Evolutionary conservation across 176 grass and related monocot genomes (phyloP), one percentile per base, ranked within the genome.

Genomic region (Rhipidocladum racemiflorum): DNA sequence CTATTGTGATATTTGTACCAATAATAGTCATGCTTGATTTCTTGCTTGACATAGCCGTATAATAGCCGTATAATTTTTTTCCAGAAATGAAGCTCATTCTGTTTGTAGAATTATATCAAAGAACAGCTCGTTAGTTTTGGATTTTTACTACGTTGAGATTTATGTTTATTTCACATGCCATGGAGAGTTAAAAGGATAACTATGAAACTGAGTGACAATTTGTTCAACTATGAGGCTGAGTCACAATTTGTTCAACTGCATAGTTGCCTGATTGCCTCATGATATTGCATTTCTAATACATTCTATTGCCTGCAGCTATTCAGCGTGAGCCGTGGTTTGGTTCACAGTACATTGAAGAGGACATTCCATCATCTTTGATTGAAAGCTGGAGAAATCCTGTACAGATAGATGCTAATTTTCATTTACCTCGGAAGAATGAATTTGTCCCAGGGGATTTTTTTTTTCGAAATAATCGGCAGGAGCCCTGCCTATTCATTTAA

Each of bases 301-400:
- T n/a, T 82, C 61, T 77, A 32, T 78, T 78, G 71, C 70, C 68
- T 90, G 75, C 90, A 98, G 92, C 70, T 74, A 89, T 98, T 76
- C 89, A 82, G 50, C 74, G 76, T 69, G 95, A 98, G 75, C 92
- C 92, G 28, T 98, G 95, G 95, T 98, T 98, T 93, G 95, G 92
- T 66, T 84, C 95, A 49, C 90, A 72, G 38, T 98, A 95, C 72
- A 95, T 91, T 53, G 92, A 98, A 82, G 92, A 98, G 75, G 92
- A 93, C 56, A 94, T 98, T 70, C 83, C 87, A 32, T 61, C 78
- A 77, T 89, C 88, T 90, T 68, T 91, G 43, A 85, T 98, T 66
- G 81, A 95, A 84, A 89, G 69, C 61, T 98, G 96, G 96, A 62
- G 76, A 80, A 84, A 93, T 74, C 88, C 90, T 73, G 56, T 65